These are phyloP conservation scores for Lepidium didymum DNA, from an alignment of 345 rosid species.

Conservation along the genomic window DNA sequence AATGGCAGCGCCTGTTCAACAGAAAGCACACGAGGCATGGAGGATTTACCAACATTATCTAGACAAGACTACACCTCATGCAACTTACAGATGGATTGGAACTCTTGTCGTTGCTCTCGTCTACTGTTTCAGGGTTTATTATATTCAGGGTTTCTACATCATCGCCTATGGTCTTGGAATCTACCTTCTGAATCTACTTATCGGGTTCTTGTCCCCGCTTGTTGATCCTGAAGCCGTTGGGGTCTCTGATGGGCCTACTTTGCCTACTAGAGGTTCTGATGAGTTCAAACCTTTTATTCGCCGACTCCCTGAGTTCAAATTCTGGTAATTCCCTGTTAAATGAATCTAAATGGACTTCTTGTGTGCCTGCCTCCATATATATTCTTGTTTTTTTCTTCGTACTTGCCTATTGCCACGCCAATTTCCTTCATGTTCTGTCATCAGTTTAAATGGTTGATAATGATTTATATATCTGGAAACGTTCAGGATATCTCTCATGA, in stretches of 20 bases:
- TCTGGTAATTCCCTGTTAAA: slow-evolving; percentile 50
- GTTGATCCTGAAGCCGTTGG: slow-evolving; percentile 77
- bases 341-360: neutral
- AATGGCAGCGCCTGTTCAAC: slow-evolving; percentile 52
- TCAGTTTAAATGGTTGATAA: neutral
- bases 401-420: neutral
- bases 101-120: slow-evolving; percentile 42
- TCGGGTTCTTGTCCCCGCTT: slow-evolving; percentile 90
- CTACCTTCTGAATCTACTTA: slow-evolving; percentile 76
- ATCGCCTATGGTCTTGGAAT: slow-evolving; percentile 90
- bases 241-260: slow-evolving; percentile 60
- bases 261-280: slow-evolving; percentile 93
- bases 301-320: slow-evolving; percentile 92
- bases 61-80: slow-evolving; percentile 84
- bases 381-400: neutral
- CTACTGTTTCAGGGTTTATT: slow-evolving; percentile 65
- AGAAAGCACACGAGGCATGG: slow-evolving; percentile 67
- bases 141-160: slow-evolving; percentile 78
- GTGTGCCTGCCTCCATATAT: neutral
- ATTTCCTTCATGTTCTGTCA: neutral
- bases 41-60: slow-evolving; percentile 79
- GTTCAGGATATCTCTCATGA: neutral
- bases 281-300: slow-evolving; percentile 97
- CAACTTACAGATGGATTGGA: slow-evolving; percentile 79
- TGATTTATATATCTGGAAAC: neutral